These are phyloP conservation scores for Aegilops speltoides DNA, from an alignment of 176 grass and related monocot species.

Conservation along the genomic window DNA sequence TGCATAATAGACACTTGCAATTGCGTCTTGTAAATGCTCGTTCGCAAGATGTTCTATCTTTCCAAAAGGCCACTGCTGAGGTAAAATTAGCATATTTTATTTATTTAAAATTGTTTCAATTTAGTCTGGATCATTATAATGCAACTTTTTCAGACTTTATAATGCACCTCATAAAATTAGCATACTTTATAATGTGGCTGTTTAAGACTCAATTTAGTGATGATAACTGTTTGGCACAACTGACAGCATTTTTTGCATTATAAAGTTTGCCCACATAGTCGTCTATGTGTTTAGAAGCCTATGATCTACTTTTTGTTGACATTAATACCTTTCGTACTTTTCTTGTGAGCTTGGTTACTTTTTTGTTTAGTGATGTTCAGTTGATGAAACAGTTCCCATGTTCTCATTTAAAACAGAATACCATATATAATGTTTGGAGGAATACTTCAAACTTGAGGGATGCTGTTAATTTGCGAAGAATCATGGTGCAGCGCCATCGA, in stretches of 20 bases:
- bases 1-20: slow-evolving; percentile 70
- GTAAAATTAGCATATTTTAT: slow-evolving; percentile 39
- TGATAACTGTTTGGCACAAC: neutral
- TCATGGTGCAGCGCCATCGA: slow-evolving; percentile 52
- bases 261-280: neutral
- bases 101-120: slow-evolving; percentile 15
- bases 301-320: neutral
- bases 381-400: slow-evolving; percentile 27
- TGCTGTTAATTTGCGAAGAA: slow-evolving; percentile 62
- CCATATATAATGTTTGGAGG: slow-evolving; percentile 66
- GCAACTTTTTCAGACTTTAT: too few species aligned
- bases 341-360: neutral
- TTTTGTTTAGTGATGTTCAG: slow-evolving; percentile 15
- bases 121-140: neutral
- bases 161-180: slow-evolving; percentile 24
- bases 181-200: neutral
- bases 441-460: slow-evolving; percentile 51
- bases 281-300: neutral
- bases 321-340: slow-evolving; percentile 18
- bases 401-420: slow-evolving; percentile 56
- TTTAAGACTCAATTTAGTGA: neutral
- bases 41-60: slow-evolving; percentile 47
- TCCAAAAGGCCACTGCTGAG: slow-evolving; percentile 65
- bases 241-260: slow-evolving; percentile 5
- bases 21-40: slow-evolving; percentile 77